Conservation (phyloP, 371 early-diverging fungal species). For the Syncephalastrum monosporum region DNA sequence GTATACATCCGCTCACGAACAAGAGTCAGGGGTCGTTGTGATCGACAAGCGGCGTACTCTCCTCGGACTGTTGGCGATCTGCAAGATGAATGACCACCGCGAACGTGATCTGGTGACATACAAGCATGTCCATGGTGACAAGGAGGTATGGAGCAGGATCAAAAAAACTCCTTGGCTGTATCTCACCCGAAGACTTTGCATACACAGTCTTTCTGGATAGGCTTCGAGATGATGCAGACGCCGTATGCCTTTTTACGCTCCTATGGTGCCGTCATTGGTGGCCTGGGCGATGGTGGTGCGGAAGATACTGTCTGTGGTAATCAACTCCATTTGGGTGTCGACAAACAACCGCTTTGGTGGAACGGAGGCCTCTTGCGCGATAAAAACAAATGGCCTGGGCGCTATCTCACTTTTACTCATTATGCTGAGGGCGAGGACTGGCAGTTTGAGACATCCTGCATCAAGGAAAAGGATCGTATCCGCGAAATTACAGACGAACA, state of each 20-base stretch:
- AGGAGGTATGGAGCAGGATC: constrained; percentile 37
- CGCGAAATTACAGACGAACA: constrained; percentile 17
- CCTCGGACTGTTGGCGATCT: constrained; percentile 52
- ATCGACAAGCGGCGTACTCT: constrained; percentile 56
- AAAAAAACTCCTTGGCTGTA: background rate
- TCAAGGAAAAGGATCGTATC: constrained; percentile 29
- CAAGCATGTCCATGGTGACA: constrained; percentile 52
- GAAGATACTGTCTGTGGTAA: constrained; percentile 51
- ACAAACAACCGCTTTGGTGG: constrained; percentile 47
- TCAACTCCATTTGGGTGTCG: constrained; percentile 44
- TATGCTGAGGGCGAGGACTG: constrained; percentile 35
- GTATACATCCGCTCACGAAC: constrained; percentile 50
- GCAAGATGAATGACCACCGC: constrained; percentile 55
- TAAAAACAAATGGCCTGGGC: constrained; percentile 35
- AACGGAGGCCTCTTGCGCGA: constrained; percentile 51
- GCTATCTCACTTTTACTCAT: constrained; percentile 31
- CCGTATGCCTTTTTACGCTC: constrained; percentile 55
- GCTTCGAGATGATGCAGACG: constrained; percentile 57
- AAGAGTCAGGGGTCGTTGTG: constrained; percentile 65
- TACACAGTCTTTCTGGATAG: constrained; percentile 56
- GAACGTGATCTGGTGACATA: constrained; percentile 52
- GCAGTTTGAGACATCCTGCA: constrained; percentile 35
- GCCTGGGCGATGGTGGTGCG: constrained; percentile 46
- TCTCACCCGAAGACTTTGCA: too few species aligned
- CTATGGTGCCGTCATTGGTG: constrained; percentile 56